Evolutionary conservation across 306 rosid species (phyloP).

Genomic region (Acacia melanoxylon): DNA sequence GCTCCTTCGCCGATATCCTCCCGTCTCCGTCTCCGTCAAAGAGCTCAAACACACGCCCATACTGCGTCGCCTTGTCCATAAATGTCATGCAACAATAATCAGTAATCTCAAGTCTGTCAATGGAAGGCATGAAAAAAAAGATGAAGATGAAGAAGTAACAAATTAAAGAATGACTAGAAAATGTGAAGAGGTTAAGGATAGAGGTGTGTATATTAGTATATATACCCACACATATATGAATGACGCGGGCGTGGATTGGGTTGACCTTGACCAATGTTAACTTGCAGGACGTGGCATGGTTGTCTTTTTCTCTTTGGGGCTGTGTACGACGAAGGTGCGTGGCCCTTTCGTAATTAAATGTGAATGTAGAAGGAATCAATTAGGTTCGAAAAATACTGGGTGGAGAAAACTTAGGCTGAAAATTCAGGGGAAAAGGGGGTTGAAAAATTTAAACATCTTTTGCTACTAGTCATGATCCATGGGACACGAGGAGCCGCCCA

Average conservation of each 20-base stretch:
- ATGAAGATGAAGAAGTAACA: neutral
- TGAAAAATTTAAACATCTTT: too few species aligned
- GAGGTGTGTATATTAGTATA: neutral
- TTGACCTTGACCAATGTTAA: neutral
- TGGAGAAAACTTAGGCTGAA: neutral
- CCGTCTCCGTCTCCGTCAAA: slow-evolving; percentile 72
- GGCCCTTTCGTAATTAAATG: slow-evolving; percentile 27
- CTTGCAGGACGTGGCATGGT: neutral
- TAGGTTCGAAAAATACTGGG: neutral
- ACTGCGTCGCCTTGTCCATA: slow-evolving; percentile 51
- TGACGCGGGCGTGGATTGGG: neutral
- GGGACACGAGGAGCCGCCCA: slow-evolving; percentile 34
- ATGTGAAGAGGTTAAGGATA: neutral
- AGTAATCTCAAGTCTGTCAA: neutral
- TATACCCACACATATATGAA: neutral
- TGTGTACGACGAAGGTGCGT: slow-evolving; percentile 26
- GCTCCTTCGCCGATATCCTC: slow-evolving; percentile 64
- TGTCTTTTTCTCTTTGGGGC: neutral
- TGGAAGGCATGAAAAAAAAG: neutral
- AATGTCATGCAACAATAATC: neutral
- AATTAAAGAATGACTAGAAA: neutral
- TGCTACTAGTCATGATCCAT: neutral
- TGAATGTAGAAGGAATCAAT: neutral
- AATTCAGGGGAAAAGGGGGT: neutral
- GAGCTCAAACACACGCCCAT: slow-evolving; percentile 59